These are phyloP conservation scores for Aspergillus eucalypticola DNA, from an alignment of 2,329 filamentous ascomycete genomes.

Conservation along the genomic window DNA sequence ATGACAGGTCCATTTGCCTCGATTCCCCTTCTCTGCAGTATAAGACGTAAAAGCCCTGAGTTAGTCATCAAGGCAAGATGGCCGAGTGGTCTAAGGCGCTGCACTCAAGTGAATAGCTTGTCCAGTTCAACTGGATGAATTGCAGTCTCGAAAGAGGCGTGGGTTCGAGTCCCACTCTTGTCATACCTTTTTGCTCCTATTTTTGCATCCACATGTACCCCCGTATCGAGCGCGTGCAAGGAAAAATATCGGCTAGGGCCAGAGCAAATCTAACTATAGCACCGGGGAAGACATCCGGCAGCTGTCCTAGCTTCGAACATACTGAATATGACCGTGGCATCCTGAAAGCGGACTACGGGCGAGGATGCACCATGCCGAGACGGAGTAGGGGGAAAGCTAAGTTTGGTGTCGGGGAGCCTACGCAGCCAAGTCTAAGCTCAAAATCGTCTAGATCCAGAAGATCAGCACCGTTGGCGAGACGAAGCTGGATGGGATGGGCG, in stretches of 20 bases:
- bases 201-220: not conserved
- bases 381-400: not conserved
- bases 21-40: too few species aligned
- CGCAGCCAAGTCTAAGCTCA: not conserved
- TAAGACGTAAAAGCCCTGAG: too few species aligned
- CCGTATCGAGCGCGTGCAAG: too few species aligned
- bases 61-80: not conserved
- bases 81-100: conserved; percentile 1
- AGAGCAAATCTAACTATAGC: too few species aligned
- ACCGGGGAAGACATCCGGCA: too few species aligned
- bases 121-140: not conserved
- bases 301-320: not conserved
- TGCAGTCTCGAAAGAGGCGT: conserved; percentile 7
- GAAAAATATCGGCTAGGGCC: too few species aligned
- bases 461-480: conserved; percentile 17
- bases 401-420: conserved; percentile 4
- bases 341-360: not conserved
- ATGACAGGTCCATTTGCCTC: too few species aligned
- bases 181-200: not conserved
- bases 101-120: not conserved
- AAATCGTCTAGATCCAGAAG: not conserved
- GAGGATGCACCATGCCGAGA: not conserved
- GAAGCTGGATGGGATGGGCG: conserved; percentile 11
- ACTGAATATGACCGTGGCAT: not conserved
- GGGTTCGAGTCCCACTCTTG: conserved; percentile 8